phyloP scores from a whole-genome alignment of 2,329 filamentous ascomycete species.

The Aspergillus aculeatinus region DNA sequence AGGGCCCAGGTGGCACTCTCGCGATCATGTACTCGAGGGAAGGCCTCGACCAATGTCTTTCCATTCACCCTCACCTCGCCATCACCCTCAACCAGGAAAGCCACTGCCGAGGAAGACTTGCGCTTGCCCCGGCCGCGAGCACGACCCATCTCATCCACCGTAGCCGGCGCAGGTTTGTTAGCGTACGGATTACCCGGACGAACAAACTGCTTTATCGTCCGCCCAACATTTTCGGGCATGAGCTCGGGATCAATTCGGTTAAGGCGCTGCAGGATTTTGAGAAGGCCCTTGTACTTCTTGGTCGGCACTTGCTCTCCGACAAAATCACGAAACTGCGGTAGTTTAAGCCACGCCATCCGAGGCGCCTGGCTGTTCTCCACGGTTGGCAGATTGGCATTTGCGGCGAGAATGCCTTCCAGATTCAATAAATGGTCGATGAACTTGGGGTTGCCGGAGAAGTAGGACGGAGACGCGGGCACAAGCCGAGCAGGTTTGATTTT shows the following conservation, averaged over 20 bases:
- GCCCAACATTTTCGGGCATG: conserved; percentile 67
- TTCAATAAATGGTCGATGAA: conserved; percentile 83
- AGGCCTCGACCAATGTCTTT: conserved; percentile 75
- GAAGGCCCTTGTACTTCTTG: conserved; percentile 74
- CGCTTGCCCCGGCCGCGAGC: conserved; percentile 78
- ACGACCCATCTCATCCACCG: conserved; percentile 74
- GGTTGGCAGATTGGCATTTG: conserved; percentile 71
- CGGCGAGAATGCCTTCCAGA: conserved; percentile 69
- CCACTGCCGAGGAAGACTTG: conserved; percentile 82
- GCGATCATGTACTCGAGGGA: conserved; percentile 85
- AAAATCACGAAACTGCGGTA: conserved; percentile 70
- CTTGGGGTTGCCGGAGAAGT: conserved; percentile 81
- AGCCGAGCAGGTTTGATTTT: conserved; percentile 62
- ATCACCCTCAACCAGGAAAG: conserved; percentile 86
- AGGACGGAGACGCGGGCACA: conserved; percentile 83
- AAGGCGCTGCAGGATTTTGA: conserved; percentile 73
- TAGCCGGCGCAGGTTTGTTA: conserved; percentile 60
- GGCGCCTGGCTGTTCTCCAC: conserved; percentile 65
- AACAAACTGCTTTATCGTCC: conserved; percentile 68
- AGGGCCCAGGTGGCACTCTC: conserved; percentile 93
- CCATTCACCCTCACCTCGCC: conserved; percentile 90
- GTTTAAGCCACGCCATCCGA: conserved; percentile 75
- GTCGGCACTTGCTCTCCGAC: conserved; percentile 71
- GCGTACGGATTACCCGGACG: conserved; percentile 70
- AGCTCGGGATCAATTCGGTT: conserved; percentile 81